Evolutionary conservation across 768 basidiomycete genomes (phyloP).

Genomic region (Phylloporus arenicola): DNA sequence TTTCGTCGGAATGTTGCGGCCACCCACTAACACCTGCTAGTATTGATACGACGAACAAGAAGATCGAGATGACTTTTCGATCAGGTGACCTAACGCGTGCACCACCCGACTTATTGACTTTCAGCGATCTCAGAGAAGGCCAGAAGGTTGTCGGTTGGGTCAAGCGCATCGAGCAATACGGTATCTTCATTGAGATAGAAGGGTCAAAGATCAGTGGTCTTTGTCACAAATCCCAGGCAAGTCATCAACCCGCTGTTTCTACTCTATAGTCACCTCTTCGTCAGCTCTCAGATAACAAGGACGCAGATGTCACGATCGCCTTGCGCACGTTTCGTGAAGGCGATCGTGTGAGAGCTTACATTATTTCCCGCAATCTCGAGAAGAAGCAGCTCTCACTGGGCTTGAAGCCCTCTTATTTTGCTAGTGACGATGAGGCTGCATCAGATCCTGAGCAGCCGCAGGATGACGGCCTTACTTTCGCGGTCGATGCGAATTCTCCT

Average conservation of each 20-base stretch:
- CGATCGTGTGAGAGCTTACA: constrained; percentile 75
- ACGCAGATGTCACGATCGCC: constrained; percentile 73
- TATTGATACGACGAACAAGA: constrained; percentile 61
- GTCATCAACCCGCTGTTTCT: constrained; percentile 10
- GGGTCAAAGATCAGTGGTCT: constrained; percentile 80
- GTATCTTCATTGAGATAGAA: constrained; percentile 89
- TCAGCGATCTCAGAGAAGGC: constrained; percentile 64
- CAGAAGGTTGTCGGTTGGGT: constrained; percentile 77
- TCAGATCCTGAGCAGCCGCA: constrained; percentile 25
- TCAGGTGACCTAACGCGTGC: constrained; percentile 49
- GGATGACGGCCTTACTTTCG: constrained; percentile 28
- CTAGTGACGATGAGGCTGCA: constrained; percentile 45
- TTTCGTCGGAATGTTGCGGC: neutral
- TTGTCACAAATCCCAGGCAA: constrained; percentile 90
- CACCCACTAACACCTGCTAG: constrained; percentile 37
- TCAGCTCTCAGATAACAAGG: constrained; percentile 83
- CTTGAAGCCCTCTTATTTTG: constrained; percentile 86
- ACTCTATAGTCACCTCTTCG: neutral
- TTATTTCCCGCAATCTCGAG: constrained; percentile 67
- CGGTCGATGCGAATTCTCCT: constrained; percentile 24
- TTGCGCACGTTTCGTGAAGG: constrained; percentile 81
- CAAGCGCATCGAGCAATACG: constrained; percentile 81
- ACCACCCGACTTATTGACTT: constrained; percentile 32
- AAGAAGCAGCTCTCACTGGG: constrained; percentile 78
- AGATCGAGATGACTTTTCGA: constrained; percentile 89